Evolutionary conservation across 176 grass and related monocot species (phyloP).

Genomic region (Sorghum bicolor): Sorghum_bicolor_NCBIv3 NC_012875.2:57856001-57856500

Average conservation of each 20-base stretch:
- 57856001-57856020: slow-evolving; percentile 86
- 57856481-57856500: too few relatives aligned
- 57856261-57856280: slow-evolving; percentile 2
- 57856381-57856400: background rate
- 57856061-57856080: slow-evolving; percentile 40
- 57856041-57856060: slow-evolving; percentile 52
- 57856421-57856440: background rate
- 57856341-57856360: background rate
- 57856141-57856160: background rate
- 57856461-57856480: background rate
- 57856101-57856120: background rate
- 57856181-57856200: background rate
- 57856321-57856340: background rate
- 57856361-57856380: background rate
- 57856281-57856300: background rate
- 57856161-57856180: background rate
- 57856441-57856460: background rate
- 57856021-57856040: slow-evolving; percentile 65
- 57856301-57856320: background rate
- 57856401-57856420: background rate
- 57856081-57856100: slow-evolving; percentile 32
- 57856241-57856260: slow-evolving; percentile 12
- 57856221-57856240: background rate
- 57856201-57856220: background rate
- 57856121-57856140: background rate